Conservation (phyloP, 371 early-diverging fungal genomes). For the Syncephalastrum contaminatum region DNA sequence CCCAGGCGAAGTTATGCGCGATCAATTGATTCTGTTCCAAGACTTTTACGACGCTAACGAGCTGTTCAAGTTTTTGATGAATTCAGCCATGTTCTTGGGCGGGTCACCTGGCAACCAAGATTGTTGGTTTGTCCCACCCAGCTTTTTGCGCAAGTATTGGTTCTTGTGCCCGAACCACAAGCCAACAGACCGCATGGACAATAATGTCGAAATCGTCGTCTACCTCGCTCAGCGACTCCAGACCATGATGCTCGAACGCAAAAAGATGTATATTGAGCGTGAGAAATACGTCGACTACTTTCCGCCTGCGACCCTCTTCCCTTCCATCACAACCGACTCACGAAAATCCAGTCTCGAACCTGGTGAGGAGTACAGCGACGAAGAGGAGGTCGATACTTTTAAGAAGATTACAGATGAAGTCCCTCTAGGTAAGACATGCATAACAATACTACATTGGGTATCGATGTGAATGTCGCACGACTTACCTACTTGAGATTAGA, state of each 20-base stretch:
- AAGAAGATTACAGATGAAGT: conserved; percentile 19
- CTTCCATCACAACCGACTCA: not conserved
- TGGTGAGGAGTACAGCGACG: conserved; percentile 1
- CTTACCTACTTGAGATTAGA: conserved; percentile 11
- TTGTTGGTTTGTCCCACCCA: conserved; percentile 40
- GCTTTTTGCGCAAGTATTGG: conserved; percentile 36
- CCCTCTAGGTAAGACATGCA: conserved; percentile 16
- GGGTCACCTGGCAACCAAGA: conserved; percentile 42
- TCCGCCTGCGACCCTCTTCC: conserved; percentile 12
- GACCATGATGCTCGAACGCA: conserved; percentile 22
- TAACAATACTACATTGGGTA: not conserved
- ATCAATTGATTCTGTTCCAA: conserved; percentile 47
- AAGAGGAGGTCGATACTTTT: conserved; percentile 3
- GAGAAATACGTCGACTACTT: conserved; percentile 30
- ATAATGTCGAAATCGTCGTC: conserved; percentile 28
- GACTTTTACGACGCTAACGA: conserved; percentile 46
- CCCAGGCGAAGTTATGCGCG: conserved; percentile 46
- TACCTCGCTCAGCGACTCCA: conserved; percentile 26
- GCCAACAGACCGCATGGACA: conserved; percentile 27
- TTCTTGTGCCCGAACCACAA: conserved; percentile 39
- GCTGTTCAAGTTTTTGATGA: conserved; percentile 32
- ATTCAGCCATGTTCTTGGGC: conserved; percentile 37
- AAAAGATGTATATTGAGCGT: conserved; percentile 37
- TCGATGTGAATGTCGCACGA: not conserved
- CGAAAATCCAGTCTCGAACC: no score